These are phyloP conservation scores for Avena eriantha DNA, from an alignment of 176 grass and related monocot species.

Conservation along the genomic window DNA sequence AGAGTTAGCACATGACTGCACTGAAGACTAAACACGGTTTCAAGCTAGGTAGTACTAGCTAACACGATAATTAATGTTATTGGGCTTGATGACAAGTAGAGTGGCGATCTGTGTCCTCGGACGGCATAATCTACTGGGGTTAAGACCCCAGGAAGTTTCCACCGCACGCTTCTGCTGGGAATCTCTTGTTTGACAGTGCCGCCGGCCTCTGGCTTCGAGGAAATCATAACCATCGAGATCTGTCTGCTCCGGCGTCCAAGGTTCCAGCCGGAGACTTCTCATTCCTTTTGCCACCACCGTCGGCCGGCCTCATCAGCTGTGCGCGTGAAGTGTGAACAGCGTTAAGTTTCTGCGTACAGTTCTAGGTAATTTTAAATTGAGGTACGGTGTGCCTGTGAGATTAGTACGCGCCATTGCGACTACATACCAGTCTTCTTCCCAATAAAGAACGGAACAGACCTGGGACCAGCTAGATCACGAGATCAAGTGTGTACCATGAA, in stretches of 20 bases:
- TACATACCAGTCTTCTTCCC: too few relatives aligned
- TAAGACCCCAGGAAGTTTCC: slow-evolving; percentile 39
- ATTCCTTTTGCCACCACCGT: not conserved
- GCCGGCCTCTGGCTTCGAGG: slow-evolving; percentile 15
- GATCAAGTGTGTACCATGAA: slow-evolving; percentile 26
- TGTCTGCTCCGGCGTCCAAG: not conserved
- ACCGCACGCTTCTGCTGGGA: slow-evolving; percentile 35
- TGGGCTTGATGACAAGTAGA: slow-evolving; percentile 11
- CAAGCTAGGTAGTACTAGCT: not conserved
- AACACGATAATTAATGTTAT: slow-evolving; percentile 24
- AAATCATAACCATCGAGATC: slow-evolving; percentile 52
- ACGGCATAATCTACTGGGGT: slow-evolving; percentile 14
- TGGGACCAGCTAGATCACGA: not conserved
- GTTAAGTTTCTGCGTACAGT: not conserved
- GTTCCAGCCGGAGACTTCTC: slow-evolving; percentile 10
- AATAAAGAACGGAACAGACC: not conserved
- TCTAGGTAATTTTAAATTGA: not conserved
- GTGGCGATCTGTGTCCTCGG: not conserved
- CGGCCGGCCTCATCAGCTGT: not conserved
- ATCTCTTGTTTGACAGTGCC: slow-evolving; percentile 45
- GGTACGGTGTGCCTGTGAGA: not conserved
- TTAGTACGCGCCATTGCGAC: not conserved
- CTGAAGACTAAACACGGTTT: not conserved
- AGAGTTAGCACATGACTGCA: not conserved
- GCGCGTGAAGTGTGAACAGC: not conserved